Evolutionary conservation across 306 rosid genomes (phyloP).

Genomic region (Corylus americana): DNA sequence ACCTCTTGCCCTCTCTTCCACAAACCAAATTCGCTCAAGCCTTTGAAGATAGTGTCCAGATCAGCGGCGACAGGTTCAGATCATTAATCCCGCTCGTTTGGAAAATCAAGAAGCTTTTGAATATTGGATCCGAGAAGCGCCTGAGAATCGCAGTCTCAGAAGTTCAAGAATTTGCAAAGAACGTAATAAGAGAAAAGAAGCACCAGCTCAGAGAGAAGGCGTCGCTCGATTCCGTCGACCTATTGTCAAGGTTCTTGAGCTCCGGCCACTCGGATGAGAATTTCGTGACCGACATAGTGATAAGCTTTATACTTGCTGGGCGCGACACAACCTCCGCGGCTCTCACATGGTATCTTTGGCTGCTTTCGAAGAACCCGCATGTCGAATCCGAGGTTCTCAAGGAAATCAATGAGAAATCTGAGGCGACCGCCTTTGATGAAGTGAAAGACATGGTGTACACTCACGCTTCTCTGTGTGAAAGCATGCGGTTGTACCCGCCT

Average conservation of each 20-base stretch:
- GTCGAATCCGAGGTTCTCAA: conserved; percentile 39
- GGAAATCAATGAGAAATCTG: conserved; percentile 32
- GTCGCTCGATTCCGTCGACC: conserved; percentile 36
- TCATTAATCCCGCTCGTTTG: conserved; percentile 31
- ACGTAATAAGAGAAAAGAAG: conserved; percentile 48
- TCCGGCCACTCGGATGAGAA: conserved; percentile 55
- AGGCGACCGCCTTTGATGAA: conserved; percentile 33
- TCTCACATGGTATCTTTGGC: conserved; percentile 76
- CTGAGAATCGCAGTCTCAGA: conserved; percentile 31
- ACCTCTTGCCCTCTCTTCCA: conserved; percentile 54
- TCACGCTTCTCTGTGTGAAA: conserved; percentile 69
- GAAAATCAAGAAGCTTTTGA: conserved; percentile 37
- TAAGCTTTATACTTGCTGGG: conserved; percentile 67
- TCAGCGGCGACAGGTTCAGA: conserved; percentile 39
- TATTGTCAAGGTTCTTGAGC: conserved; percentile 52
- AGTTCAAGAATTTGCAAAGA: conserved; percentile 47
- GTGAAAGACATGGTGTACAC: conserved; percentile 61
- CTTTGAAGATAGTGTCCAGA: conserved; percentile 39
- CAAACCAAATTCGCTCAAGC: conserved; percentile 50
- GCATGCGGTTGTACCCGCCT: conserved; percentile 73
- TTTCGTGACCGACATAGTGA: conserved; percentile 50
- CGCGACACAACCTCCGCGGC: conserved; percentile 61
- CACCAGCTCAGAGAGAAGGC: conserved; percentile 30
- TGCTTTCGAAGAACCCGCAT: conserved; percentile 36
- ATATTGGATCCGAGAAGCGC: conserved; percentile 47